Base-by-base conservation (phyloP, 352 stramenopile species). In the Pythium guiyangense region DNA sequence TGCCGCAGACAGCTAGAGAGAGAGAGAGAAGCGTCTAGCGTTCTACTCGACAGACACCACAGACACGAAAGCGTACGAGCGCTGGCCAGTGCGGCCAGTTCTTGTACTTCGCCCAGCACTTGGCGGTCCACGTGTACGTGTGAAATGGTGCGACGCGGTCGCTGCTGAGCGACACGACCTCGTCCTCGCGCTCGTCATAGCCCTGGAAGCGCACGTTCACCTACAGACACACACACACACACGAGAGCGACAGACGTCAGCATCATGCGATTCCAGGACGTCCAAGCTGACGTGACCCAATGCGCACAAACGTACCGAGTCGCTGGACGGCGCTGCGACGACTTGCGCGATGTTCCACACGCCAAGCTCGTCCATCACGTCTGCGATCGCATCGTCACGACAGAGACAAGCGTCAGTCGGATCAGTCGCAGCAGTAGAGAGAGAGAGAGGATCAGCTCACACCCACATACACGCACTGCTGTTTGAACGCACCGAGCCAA, bases 51-150 rank as follows among this genome's bases (percentile, higher is more conserved):
- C n/a, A n/a, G n/a, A n/a, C n/a, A n/a, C n/a, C n/a, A n/a, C n/a
- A n/a, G 31, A 11, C 12, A 9, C 9, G 31, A 34, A 8, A 37
- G 31, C 70, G n/a, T 42, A 92, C 82, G 29, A 92, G 18, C 3
- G 78, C 79, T 3, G 82, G 79, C 82, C 82, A 92, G 44, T 73
- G 62, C 4, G 79, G 82, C 78, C 79, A 92, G 51, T 92, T 92
- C 17, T 77, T 67, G 62, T 88, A 92, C 56, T 86, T 89, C 46
- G 82, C 78, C 82, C 82, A 92, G 56, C 79, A 88, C 57, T 90
- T 90, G 60, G 88, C 79, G 10, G 66, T 59, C 77, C 69, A 90
- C 48, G 82, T 92, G 55, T 83, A 92, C 34, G 79, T 88, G 52
- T 92, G 74, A 60, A 79, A 90, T 6, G 82, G 82, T 6, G 79